Base-by-base conservation (phyloP, 2,329 filamentous ascomycete genomes). In the Penicillium italicum region DNA sequence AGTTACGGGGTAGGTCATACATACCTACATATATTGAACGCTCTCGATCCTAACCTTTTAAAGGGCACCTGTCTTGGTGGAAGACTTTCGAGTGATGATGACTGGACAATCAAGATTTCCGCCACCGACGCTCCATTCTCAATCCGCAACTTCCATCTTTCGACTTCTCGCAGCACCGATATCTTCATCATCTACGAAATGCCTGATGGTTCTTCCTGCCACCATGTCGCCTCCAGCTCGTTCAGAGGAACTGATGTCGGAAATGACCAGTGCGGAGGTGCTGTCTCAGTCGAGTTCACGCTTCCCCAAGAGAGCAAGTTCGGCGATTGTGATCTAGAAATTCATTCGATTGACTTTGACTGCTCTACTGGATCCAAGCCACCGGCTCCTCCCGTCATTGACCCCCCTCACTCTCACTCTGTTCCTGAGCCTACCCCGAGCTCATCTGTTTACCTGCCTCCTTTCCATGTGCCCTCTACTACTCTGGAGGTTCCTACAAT, bases 211-310 rank as follows among this genome's bases (percentile, higher is more conserved):
- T 86, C 83, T 16, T 82, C 74, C 58, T 97, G 92, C 85, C 92
- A 89, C 77, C 88, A 95, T 66, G 84, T 83, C 56, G 78, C 82
- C 62, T 68, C 78, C 50, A 93, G 90, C 82, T 83, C 80, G 61
- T 78, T 80, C 53, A 77, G 80, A 14, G 89, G 90, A 66, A 85
- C 84, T 54, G 83, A 82, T 52, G 80, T 96, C 65, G 76, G 84
- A 76, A 97, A 97, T 83, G 83, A 78, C 56, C 91, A 96, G 80
- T 97, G 92, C 72, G 92, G 91, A 83, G 91, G 91, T 74, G 91
- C 92, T 59, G 89, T 83, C 70, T 85, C 84, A 55, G 90, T 96
- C 57, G 85, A 83, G 50, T 85, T 96, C 70, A 76, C 79, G 56
- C 74, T 82, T 55, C 83, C 87, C 70, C 76, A 82, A 61, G 73